Conservation (phyloP, 139 green algal species). For the Chlamydomonas eustigma region DNA sequence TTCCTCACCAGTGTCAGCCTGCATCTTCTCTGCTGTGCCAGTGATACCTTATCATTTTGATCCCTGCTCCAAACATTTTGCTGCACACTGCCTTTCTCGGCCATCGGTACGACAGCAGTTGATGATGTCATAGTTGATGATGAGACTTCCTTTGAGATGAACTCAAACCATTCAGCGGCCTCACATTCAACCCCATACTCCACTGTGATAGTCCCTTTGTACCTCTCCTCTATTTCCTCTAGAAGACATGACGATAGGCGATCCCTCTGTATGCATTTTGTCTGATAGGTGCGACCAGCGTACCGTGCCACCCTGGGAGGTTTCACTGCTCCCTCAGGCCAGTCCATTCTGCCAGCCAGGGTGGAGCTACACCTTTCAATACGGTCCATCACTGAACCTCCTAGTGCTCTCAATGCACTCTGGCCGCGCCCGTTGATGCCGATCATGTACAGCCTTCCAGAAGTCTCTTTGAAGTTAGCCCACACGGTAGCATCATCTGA, state of each 20-base stretch:
- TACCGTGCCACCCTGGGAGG: neutral
- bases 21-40: neutral
- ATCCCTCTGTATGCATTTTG: slow-evolving; percentile 40
- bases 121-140: too few species aligned
- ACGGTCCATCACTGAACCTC: slow-evolving; percentile 18
- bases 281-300: slow-evolving; percentile 14
- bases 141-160: neutral
- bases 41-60: too few species aligned
- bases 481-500: slow-evolving; percentile 25
- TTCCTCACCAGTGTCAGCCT: neutral
- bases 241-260: slow-evolving; percentile 34
- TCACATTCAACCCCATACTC: slow-evolving; percentile 3
- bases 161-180: slow-evolving; percentile 3
- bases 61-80: too few species aligned
- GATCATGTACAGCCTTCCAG: slow-evolving; percentile 45
- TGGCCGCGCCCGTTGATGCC: slow-evolving; percentile 42
- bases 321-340: slow-evolving; percentile 6
- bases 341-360: slow-evolving; percentile 35
- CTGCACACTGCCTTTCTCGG: too few species aligned
- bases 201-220: slow-evolving; percentile 17
- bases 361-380: slow-evolving; percentile 19
- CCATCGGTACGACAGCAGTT: too few species aligned
- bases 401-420: neutral
- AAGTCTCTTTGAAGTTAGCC: slow-evolving; percentile 26
- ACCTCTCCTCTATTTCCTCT: slow-evolving; percentile 33